Percentiles rank a stretch among this genome's conserved stretches.
These are phyloP conservation scores for Sutorius eximius DNA, from an alignment of 1,284 basidiomycete species.

Conservation along the genomic window DNA sequence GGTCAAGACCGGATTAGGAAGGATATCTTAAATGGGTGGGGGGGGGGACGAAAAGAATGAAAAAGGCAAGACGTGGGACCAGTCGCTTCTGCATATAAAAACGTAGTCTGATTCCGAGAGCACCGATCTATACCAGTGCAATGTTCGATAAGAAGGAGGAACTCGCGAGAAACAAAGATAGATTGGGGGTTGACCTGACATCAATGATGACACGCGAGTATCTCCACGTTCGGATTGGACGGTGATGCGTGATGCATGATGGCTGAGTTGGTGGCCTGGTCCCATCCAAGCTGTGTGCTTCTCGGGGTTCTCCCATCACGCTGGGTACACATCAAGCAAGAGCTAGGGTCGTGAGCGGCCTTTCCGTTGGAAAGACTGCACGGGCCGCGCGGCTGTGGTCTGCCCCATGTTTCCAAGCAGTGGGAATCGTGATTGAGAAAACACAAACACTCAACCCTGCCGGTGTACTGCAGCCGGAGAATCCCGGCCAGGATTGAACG, in stretches of 20 bases:
- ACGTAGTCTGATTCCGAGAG: neutral
- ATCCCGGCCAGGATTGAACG: too few species aligned
- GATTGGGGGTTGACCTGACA: neutral
- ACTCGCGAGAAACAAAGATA: neutral
- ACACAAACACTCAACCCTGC: too few species aligned
- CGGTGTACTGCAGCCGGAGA: too few species aligned
- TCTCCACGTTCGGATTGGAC: neutral
- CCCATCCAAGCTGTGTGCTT: conserved; percentile 8
- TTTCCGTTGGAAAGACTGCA: neutral
- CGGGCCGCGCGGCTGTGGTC: too few species aligned
- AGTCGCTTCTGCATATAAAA: conserved; percentile 10
- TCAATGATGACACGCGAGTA: neutral
- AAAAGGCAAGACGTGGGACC: conserved; percentile 2
- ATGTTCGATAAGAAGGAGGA: conserved; percentile 1
- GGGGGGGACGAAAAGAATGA: neutral
- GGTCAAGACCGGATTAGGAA: neutral
- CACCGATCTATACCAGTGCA: conserved; percentile 15
- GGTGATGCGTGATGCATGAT: conserved; percentile 14
- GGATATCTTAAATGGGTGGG: neutral
- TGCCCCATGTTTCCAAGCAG: too few species aligned
- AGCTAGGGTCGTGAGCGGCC: neutral
- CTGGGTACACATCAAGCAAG: neutral
- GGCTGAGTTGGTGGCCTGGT: neutral
- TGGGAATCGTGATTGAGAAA: too few species aligned
- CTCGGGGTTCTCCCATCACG: neutral